phyloP scores from a whole-genome alignment of 495 filamentous ascomycete species.

The Hypoxylon subgilvum region DNA sequence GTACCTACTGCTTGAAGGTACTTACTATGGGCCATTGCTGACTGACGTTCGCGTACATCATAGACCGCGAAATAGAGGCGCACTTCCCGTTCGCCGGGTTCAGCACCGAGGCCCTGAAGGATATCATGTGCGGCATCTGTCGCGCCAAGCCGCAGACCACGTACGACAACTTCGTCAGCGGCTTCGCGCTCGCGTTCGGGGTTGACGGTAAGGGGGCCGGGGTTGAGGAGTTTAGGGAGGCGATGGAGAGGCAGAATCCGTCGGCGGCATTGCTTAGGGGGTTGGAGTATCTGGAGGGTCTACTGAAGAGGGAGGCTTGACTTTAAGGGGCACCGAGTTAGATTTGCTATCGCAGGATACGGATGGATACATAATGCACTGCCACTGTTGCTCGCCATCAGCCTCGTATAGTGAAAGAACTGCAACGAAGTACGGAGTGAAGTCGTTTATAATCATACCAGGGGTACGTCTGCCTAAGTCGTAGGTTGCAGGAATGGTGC shows the following conservation, averaged over 20 bases:
- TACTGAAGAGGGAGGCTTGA: conserved; percentile 10
- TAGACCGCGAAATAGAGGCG: conserved; percentile 36
- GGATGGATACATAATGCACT: too few relatives aligned
- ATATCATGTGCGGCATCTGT: conserved; percentile 53
- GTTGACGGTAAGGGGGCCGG: conserved; percentile 38
- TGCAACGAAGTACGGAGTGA: too few relatives aligned
- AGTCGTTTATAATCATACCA: too few relatives aligned
- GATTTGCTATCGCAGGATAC: too few relatives aligned
- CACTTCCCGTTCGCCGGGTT: conserved; percentile 50
- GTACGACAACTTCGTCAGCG: conserved; percentile 54
- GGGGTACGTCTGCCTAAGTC: too few relatives aligned
- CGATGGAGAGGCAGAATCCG: conserved; percentile 44
- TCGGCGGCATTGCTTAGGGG: conserved; percentile 24
- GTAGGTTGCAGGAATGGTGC: too few relatives aligned
- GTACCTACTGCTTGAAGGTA: too few relatives aligned
- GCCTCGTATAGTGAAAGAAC: too few relatives aligned
- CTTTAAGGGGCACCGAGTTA: background rate
- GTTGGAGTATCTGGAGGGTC: conserved; percentile 9
- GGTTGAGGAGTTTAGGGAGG: conserved; percentile 39
- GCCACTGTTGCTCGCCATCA: too few relatives aligned
- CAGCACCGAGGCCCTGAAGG: conserved; percentile 38
- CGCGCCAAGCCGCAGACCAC: conserved; percentile 56
- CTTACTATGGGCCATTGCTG: too few relatives aligned
- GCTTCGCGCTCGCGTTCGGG: conserved; percentile 49
- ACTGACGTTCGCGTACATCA: too few relatives aligned